These are phyloP conservation scores for Rachicladosporium sp. DNA, from an alignment of 2,329 filamentous ascomycete species.

Conservation along the genomic window DNA sequence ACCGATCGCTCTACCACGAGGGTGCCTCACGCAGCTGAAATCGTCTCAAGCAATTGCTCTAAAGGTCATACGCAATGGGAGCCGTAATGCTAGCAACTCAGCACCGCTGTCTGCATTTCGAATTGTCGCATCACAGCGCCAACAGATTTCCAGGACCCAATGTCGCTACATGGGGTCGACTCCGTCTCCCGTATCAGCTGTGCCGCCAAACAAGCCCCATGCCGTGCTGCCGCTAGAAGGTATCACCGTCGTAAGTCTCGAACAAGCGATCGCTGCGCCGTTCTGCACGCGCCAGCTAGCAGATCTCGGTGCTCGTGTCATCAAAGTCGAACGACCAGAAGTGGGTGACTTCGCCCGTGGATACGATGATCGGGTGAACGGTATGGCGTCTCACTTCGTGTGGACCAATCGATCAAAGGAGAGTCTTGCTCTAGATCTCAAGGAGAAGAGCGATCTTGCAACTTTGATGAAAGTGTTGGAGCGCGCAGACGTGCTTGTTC, in stretches of 20 bases:
- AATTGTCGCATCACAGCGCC: too few species aligned
- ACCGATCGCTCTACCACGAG: too few species aligned
- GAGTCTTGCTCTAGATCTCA: slow-evolving; percentile 40
- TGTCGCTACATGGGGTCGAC: too few species aligned
- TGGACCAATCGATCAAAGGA: slow-evolving; percentile 45
- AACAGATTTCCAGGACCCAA: too few species aligned
- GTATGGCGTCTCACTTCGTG: slow-evolving; percentile 42
- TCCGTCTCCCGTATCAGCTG: too few species aligned
- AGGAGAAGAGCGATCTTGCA: slow-evolving; percentile 30
- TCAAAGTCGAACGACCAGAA: slow-evolving; percentile 42
- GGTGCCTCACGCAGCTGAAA: too few species aligned
- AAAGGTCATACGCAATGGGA: too few species aligned
- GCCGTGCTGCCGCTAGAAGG: slow-evolving; percentile 26
- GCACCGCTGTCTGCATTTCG: too few species aligned
- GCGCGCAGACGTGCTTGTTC: slow-evolving; percentile 40
- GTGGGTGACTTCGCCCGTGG: slow-evolving; percentile 42
- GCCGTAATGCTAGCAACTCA: too few species aligned
- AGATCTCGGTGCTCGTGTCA: slow-evolving; percentile 42
- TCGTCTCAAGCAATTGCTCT: too few species aligned
- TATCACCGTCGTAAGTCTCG: slow-evolving; percentile 40
- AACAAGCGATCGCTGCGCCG: slow-evolving; percentile 44
- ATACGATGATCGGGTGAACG: slow-evolving; percentile 39
- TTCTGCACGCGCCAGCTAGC: slow-evolving; percentile 44
- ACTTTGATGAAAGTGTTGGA: slow-evolving; percentile 33
- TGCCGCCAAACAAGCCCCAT: too few species aligned